Percentiles rank a stretch among this genome's conserved stretches.
phyloP scores from a whole-genome alignment of 1,139 yeast species.

The Blastobotrys capitulatus region DNA sequence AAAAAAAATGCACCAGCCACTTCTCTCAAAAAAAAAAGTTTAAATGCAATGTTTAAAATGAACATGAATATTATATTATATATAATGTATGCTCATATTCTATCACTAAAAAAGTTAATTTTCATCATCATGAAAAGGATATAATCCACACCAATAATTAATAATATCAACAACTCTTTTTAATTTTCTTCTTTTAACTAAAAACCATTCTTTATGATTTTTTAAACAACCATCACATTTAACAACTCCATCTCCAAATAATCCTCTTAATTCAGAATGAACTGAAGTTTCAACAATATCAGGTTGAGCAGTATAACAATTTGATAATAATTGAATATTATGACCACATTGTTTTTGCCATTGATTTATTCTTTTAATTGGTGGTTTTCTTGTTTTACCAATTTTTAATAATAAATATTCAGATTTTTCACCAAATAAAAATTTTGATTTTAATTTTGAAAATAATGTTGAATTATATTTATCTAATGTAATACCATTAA shows the following conservation, averaged over 20 bases:
- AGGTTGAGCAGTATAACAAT: constrained; percentile 25
- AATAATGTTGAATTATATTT: background rate
- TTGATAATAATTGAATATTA: constrained; percentile 8
- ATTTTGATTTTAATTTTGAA: background rate
- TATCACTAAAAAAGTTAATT: too few species aligned
- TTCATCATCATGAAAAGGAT: background rate
- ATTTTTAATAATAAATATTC: constrained; percentile 27
- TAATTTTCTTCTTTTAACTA: constrained; percentile 20
- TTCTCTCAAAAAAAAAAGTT: too few species aligned
- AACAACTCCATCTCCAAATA: constrained; percentile 28
- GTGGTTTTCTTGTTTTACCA: constrained; percentile 28
- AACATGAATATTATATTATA: too few species aligned
- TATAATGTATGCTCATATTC: too few species aligned
- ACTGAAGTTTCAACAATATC: constrained; percentile 22
- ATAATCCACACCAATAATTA: constrained; percentile 11
- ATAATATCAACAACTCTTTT: constrained; percentile 13
- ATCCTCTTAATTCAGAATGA: constrained; percentile 22
- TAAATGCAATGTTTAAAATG: too few species aligned
- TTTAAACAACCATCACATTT: constrained; percentile 27
- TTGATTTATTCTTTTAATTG: constrained; percentile 24
- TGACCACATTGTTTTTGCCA: constrained; percentile 30
- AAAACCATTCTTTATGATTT: constrained; percentile 29
- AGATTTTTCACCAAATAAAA: background rate
- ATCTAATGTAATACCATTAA: background rate
- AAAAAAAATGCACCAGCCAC: too few species aligned